Evolutionary conservation across 2,329 filamentous ascomycete species (phyloP), one percentile per base, ranked within the genome.

Genomic region (Sporothrix curviconia): DNA sequence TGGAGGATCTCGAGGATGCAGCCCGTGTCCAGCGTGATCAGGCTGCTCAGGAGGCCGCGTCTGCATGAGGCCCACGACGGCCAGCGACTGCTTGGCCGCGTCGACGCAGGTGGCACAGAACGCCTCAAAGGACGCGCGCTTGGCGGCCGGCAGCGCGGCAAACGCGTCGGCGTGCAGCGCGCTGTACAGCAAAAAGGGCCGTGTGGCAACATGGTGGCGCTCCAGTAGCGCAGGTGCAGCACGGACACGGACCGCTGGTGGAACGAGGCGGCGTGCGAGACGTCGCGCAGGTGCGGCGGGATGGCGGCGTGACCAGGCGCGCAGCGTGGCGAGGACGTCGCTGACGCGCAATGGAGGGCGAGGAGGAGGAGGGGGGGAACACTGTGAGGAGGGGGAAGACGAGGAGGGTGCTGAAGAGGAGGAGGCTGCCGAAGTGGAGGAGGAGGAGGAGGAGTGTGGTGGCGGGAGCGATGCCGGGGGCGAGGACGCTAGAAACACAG

Each of bases 171-270:
- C 30, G 22, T 63, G 60, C 15, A 63, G 54, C 1, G 62, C 63
- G 15, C 52, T 59, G 46, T 66, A 65, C 2, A 67, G 59, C 36
- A 67, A 50, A 36, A 68, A 68, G 28, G 82, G 77, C 2, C 64
- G 63, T 0, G 64, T 66, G 36, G 62, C 62, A 64, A 64, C 9
- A 65, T 52, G 25, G 59, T 55, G 24, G 58, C 53, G 55, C 60
- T 62, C 63, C 63, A 66, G 59, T 64, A 66, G 7, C 64, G 61
- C 22, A 66, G 58, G 19, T 66, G 65, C 22, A 68, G 57, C 4
- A 66, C 56, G 2, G 64, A 63, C 1, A 66, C 64, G 15, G 64
- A 63, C 8, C 66, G 64, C 46, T 63, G 58, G 55, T 67, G 65
- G 44, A 61, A 64, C 1, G 62, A 54, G 1, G 64, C 59, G 0